Evolutionary conservation across 441 rosid species (phyloP), one percentile per base, ranked within the genome.

Genomic region (Capsella rubella): DNA sequence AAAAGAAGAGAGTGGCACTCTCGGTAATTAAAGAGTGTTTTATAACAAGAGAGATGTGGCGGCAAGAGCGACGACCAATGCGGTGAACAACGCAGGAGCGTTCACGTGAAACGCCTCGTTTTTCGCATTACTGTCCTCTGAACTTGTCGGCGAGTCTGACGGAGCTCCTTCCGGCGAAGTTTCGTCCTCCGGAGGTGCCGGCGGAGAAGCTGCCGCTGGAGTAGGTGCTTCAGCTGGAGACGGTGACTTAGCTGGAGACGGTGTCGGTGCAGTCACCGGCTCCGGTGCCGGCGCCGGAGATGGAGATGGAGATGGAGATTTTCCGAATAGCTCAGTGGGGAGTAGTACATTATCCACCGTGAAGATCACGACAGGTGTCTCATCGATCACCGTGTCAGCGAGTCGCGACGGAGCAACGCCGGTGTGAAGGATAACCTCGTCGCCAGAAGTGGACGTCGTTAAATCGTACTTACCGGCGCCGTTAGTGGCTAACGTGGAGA

Each of bases 401-500:
- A 93, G 78, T 71, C 97, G 81, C 6, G 98, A 91, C 32, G 89
- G 67, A 49, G 21, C 87, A 25, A 86, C 83, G 7, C 93, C 96
- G 15, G 97, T 89, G 71, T 85, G 86, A 50, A 93, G 89, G 2
- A 88, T 83, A 46, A 91, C 96, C 12, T 81, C 75, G 63, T 93
- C 91, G 35, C 95, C 98, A 14, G 87, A 81, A 8, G 81, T 79
- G 1, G 87, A 78, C 6, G 83, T 85, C 16, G 87, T 80, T 71
- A 93, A 76, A 81, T 87, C 90, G 80, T 79, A 93, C 79, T 91
- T 90, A 0, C 90, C 84, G 5, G 90, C 92, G 0, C 96, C 87
- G 74, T 79, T 90, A 42, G 85, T 84, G 0, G 97, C 98, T 82
- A 93, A 71, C 3, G 98, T 93, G 47, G 79, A 49, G 76, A 93